Base-by-base conservation (phyloP, 2,329 filamentous ascomycete genomes). In the Aureobasidium sp. region DNA sequence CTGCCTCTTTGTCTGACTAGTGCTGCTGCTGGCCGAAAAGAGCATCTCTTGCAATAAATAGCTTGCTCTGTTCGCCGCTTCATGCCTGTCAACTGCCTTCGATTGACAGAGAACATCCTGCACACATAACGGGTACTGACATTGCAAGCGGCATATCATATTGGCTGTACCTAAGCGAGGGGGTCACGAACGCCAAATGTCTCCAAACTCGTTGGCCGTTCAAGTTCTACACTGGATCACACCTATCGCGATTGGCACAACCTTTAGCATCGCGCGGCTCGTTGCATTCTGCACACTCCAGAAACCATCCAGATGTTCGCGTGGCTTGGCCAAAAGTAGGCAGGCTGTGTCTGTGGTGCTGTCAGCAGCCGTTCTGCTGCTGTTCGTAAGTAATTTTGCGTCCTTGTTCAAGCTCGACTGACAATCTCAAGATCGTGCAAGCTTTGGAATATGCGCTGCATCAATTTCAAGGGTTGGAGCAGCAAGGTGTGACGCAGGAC, bases 211-310 rank as follows among this genome's bases (percentile, higher is more conserved):
- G 27, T 36, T 41, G 42, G 68, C 66, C 15, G 63, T 71, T 22
- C 58, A 63, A 44, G 64, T 64, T 25, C 64, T 72, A 25, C 69
- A 69, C 63, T 72, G 70, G 59, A 44, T 66, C 22, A 64, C 67
- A 15, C 70, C 70, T 4, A 62, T 68, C 47, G 61, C 63, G n/a
- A 66, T 66, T 5, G 62, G 66, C 29, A 48, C 65, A n/a, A 69
- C 68, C 57, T 72, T 69, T 65, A n/a, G 67, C 39, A 44, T 61
- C 15, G 69, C 68, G 36, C 70, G 69, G 59, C 66, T 65, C 12
- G 22, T 66, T 20, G 68, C 69, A 11, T 65, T 65, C 25, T 70
- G 69, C 62, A 64, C 70, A n/a, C 65, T 72, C 11, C 69, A 70
- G 42, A 51, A 66, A 61, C 67, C 68, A 6, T 64, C 65, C 15